Base-by-base conservation (phyloP, 225 moss, liverwort and hornwort species). In the Marchantia paleacea region DNA sequence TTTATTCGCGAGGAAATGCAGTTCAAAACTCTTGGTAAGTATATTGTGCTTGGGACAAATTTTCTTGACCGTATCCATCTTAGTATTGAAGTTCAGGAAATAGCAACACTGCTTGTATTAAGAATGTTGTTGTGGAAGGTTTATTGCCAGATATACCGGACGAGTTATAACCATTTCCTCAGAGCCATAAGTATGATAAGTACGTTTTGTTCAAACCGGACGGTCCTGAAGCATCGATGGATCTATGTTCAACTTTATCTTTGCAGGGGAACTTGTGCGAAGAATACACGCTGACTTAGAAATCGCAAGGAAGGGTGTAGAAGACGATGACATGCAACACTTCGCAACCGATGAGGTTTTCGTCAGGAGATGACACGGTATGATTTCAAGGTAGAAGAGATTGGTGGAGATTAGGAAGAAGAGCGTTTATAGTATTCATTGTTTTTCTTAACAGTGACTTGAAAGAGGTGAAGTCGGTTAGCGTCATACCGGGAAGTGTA, bases 1-100 rank as follows among this genome's bases (percentile, higher is more conserved):
- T 94, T 92, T 67, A 84, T 92, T 57, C 89, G 92, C 57, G 83
- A 77, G 31, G 96, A 96, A 88, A 86, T 87, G 90, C 88, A 85
- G 81, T 94, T 94, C 72, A 79, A 66, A 26, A 92, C 94, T 58
- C 73, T 91, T 24, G 89, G 92, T 94, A 68, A 15, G 92, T 82
- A 57, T 28, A 4, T 19, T 15, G 4, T 7, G 9, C 28, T 26
- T 12, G 13, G 1, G 28, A 28, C 28, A 28, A 39, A 2, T 13
- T 66, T 26, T 28, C 66, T 66, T 2, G 29, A 10, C 28, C 0
- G 24, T 12, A 14, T 11, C 28, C 28, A 25, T 12, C 29, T 66
- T 28, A 29, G 11, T 5, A 15, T 19, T 66, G 0, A 25, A 2
- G 10, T 12, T 12, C 10, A 12, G 10, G 19, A 13, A 12, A 11